Percentiles rank a stretch among this genome's conserved stretches.
Conservation (phyloP, 352 stramenopile species). For the Globisporangium viniferum region DNA sequence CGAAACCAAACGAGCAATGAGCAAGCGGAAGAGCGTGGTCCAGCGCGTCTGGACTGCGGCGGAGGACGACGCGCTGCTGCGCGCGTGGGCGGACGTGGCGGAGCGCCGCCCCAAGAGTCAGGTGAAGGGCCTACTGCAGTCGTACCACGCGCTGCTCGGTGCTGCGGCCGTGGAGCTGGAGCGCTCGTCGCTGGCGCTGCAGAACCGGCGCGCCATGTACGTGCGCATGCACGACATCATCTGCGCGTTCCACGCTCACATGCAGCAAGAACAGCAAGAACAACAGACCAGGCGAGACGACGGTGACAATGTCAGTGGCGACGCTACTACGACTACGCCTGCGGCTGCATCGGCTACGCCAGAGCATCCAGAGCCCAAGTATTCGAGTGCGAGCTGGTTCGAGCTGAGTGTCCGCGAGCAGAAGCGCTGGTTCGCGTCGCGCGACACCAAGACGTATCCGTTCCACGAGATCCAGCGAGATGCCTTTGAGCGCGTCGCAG, state of each 20-base stretch:
- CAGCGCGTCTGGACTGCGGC: not conserved
- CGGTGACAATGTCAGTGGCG: not conserved
- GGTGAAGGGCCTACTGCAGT: not conserved
- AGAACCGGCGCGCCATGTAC: not conserved
- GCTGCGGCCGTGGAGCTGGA: not conserved
- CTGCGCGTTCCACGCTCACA: constrained; percentile 1
- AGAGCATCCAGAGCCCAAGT: not conserved
- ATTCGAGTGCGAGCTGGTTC: constrained; percentile 2
- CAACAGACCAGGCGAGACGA: not conserved
- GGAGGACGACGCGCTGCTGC: constrained; percentile 11
- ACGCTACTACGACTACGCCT: no score
- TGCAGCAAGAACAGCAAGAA: not conserved
- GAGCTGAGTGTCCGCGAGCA: not conserved
- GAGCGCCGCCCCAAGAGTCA: not conserved
- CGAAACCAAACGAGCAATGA: no score
- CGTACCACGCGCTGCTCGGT: not conserved
- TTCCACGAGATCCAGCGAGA: not conserved
- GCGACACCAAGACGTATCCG: not conserved
- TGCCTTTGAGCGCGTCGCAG: not conserved
- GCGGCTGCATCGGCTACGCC: no score
- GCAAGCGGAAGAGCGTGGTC: no score
- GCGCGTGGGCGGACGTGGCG: constrained; percentile 4
- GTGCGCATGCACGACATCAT: constrained; percentile 6
- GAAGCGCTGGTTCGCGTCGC: constrained; percentile 6
- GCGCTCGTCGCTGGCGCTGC: not conserved